These are phyloP conservation scores for Colletotrichum cuscutae DNA, from an alignment of 2,329 filamentous ascomycete genomes.

Conservation along the genomic window DNA sequence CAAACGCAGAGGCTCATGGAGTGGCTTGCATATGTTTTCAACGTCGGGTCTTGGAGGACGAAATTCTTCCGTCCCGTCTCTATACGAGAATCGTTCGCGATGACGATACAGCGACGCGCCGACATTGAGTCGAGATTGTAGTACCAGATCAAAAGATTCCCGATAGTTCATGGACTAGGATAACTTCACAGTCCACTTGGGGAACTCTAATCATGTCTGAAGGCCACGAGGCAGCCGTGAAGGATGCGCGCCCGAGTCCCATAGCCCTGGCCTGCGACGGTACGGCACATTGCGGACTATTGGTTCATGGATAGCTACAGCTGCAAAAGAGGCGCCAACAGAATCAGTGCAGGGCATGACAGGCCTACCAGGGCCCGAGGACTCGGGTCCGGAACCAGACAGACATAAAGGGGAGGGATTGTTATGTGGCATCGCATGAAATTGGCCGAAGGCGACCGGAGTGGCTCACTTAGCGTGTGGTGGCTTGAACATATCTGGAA, in stretches of 20 bases:
- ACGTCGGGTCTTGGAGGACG: background rate
- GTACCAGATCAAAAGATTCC: background rate
- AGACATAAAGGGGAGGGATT: background rate
- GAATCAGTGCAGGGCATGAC: background rate
- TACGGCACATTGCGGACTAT: slow-evolving; percentile 5
- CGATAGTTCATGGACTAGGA: background rate
- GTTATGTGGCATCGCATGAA: slow-evolving; percentile 28
- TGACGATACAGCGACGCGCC: background rate
- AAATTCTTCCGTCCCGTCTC: slow-evolving; percentile 13
- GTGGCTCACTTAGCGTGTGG: slow-evolving; percentile 2
- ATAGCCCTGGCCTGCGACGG: slow-evolving; percentile 7
- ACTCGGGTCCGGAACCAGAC: slow-evolving; percentile 23
- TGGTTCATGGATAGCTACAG: background rate
- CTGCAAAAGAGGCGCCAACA: background rate
- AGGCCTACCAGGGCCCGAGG: slow-evolving; percentile 18
- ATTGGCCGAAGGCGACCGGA: slow-evolving; percentile 8
- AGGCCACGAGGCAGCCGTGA: background rate
- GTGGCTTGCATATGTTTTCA: slow-evolving; percentile 4
- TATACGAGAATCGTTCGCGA: background rate
- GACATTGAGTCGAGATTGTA: background rate
- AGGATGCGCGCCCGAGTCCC: background rate
- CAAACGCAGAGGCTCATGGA: slow-evolving; percentile 3
- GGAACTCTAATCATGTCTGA: background rate
- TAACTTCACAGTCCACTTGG: background rate
- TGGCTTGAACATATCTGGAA: background rate